These are phyloP conservation scores for Hamamelis virginiana DNA, from an alignment of 164 flowering plant species.

Conservation along the genomic window DNA sequence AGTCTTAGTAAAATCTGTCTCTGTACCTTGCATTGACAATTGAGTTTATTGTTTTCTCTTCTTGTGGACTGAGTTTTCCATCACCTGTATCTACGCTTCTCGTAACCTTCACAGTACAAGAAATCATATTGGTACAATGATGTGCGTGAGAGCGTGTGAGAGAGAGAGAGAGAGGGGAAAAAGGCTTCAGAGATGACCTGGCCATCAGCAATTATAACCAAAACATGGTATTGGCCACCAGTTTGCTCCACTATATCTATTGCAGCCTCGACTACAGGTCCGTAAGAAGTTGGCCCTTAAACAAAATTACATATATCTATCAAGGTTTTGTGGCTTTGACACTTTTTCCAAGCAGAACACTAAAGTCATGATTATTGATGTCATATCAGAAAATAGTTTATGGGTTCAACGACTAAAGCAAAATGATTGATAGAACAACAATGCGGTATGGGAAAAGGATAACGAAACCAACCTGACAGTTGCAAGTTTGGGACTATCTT, in stretches of 20 bases:
- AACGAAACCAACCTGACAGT: slow-evolving; percentile 46
- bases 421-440: too few species aligned
- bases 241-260: slow-evolving; percentile 65
- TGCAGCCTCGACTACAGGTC: slow-evolving; percentile 71
- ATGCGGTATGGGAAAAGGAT: too few species aligned
- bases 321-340: not conserved
- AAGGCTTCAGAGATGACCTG: slow-evolving; percentile 39
- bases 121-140: not conserved
- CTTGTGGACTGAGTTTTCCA: slow-evolving; percentile 54
- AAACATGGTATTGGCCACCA: slow-evolving; percentile 70
- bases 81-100: slow-evolving; percentile 42
- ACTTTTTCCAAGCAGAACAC: not conserved
- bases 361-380: not conserved
- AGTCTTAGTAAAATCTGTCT: too few species aligned
- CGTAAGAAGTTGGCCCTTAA: slow-evolving; percentile 82
- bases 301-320: slow-evolving; percentile 5
- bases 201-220: slow-evolving; percentile 76
- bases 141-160: not conserved
- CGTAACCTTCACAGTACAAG: slow-evolving; percentile 47
- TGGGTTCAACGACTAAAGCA: too few species aligned
- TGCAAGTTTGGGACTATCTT: slow-evolving; percentile 47
- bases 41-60: slow-evolving; percentile 49
- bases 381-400: too few species aligned
- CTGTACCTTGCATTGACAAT: slow-evolving; percentile 65
- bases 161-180: not conserved